Evolutionary conservation across 768 basidiomycete species (phyloP).

Genomic region (Termitomyces sp.): DNA sequence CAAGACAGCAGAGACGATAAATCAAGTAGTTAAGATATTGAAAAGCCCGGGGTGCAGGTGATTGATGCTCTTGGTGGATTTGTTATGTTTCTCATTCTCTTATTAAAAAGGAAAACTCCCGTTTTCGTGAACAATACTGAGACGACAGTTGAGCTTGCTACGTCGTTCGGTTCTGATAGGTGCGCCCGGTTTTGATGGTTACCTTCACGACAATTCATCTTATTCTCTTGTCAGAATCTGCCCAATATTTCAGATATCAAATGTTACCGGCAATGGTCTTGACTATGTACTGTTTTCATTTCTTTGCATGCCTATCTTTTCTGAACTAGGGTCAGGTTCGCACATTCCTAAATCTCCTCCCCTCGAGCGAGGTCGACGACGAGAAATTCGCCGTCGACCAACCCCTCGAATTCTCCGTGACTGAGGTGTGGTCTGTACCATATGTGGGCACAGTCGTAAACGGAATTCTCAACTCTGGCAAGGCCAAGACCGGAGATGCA

Average conservation of each 20-base stretch:
- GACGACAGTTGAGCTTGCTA: slow-evolving; percentile 74
- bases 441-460: slow-evolving; percentile 85
- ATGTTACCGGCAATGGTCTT: slow-evolving; percentile 92
- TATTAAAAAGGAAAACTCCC: slow-evolving; percentile 60
- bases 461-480: slow-evolving; percentile 77
- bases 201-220: slow-evolving; percentile 2
- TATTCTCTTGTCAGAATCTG: slow-evolving; percentile 55
- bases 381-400: slow-evolving; percentile 79
- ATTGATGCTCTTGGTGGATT: slow-evolving; percentile 13
- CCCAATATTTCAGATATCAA: slow-evolving; percentile 89
- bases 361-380: slow-evolving; percentile 80
- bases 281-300: slow-evolving; percentile 49
- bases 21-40: slow-evolving; percentile 90
- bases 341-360: slow-evolving; percentile 87
- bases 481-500: slow-evolving; percentile 72
- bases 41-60: slow-evolving; percentile 91
- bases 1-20: slow-evolving; percentile 85
- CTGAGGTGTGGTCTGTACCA: slow-evolving; percentile 85
- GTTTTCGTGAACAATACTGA: slow-evolving; percentile 84
- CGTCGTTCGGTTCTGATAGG: slow-evolving; percentile 72
- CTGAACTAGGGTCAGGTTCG: slow-evolving; percentile 49
- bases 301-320: neutral
- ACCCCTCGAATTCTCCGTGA: slow-evolving; percentile 84
- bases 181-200: slow-evolving; percentile 23
- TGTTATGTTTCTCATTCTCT: neutral